Evolutionary conservation across 306 rosid species (phyloP).

Genomic region (Prosopis cineraria): DNA sequence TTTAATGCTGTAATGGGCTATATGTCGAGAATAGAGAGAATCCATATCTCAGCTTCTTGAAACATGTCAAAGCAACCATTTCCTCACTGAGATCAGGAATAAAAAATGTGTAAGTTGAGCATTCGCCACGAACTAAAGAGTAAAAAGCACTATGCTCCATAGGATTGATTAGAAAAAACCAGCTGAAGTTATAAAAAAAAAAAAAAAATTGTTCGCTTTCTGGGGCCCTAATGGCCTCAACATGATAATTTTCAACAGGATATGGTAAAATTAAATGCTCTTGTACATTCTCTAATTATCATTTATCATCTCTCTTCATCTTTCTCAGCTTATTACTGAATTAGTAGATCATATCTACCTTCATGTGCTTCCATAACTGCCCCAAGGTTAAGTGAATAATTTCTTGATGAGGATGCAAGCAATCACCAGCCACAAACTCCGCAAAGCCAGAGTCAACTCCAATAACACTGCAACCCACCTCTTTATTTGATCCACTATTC

Average conservation of each 20-base stretch:
- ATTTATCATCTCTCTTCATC: background rate
- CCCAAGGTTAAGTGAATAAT: conserved; percentile 43
- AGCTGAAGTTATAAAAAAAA: conserved; percentile 57
- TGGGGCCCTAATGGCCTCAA: no score
- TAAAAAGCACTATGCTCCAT: conserved; percentile 71
- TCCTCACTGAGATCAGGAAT: background rate
- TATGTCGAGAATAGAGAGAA: background rate
- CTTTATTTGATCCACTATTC: conserved; percentile 55
- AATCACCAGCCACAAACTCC: conserved; percentile 59
- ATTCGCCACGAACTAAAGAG: conserved; percentile 72
- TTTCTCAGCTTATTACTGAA: background rate
- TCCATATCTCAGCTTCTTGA: no score
- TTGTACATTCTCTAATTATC: no score
- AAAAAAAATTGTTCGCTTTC: no score
- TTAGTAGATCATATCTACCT: conserved; percentile 36
- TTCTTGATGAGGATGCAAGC: conserved; percentile 35
- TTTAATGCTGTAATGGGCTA: background rate
- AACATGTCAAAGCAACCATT: background rate
- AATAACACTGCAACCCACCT: conserved; percentile 61
- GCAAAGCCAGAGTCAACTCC: conserved; percentile 57
- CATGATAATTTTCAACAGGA: no score
- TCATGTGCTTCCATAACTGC: conserved; percentile 62
- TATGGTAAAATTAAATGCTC: no score
- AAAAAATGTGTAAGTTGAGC: conserved; percentile 57
- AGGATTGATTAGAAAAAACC: conserved; percentile 60